A percentile compares a stretch with the other conserved stretches of the same genome.
phyloP scores from a whole-genome alignment of 805 yeast genomes.

The Clavispora asparagi region DNA sequence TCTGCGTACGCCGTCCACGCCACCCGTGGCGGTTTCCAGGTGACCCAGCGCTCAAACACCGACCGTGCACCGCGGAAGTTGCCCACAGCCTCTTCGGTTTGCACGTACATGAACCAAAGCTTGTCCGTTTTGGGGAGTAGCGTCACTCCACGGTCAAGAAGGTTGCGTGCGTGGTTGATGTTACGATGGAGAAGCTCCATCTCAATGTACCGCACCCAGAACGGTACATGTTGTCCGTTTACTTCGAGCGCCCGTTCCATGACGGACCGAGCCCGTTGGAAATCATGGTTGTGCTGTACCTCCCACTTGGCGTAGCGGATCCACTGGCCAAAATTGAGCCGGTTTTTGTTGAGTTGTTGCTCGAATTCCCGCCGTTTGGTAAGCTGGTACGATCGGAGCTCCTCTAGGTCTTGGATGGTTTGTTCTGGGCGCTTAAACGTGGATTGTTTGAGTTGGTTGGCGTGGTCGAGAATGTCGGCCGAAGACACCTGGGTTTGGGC shows the following conservation, averaged over 20 bases:
- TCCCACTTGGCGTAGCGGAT: conserved; percentile 88
- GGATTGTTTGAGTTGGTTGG: conserved; percentile 44
- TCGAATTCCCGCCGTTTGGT: conserved; percentile 80
- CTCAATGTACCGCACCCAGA: conserved; percentile 84
- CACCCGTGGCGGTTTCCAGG: conserved; percentile 61
- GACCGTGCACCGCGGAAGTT: conserved; percentile 56
- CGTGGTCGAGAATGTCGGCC: conserved; percentile 58
- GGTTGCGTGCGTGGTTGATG: conserved; percentile 82
- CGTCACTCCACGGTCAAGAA: conserved; percentile 72
- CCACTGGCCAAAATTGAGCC: conserved; percentile 85
- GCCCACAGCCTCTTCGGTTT: conserved; percentile 74
- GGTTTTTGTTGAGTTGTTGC: conserved; percentile 77
- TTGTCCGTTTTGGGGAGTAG: conserved; percentile 76
- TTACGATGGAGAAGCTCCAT: conserved; percentile 67
- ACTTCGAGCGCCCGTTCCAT: conserved; percentile 84
- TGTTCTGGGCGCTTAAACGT: conserved; percentile 38
- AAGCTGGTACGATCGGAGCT: conserved; percentile 67
- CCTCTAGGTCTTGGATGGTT: conserved; percentile 69
- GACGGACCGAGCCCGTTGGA: conserved; percentile 74
- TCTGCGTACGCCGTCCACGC: conserved; percentile 76
- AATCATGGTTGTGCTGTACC: conserved; percentile 65
- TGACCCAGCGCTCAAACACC: conserved; percentile 75
- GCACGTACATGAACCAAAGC: conserved; percentile 79
- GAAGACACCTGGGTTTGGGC: conserved; percentile 59
- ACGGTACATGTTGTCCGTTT: conserved; percentile 66